Conservation (phyloP, 2,329 filamentous ascomycete genomes). For the Tolypocladium nubicola region DNA sequence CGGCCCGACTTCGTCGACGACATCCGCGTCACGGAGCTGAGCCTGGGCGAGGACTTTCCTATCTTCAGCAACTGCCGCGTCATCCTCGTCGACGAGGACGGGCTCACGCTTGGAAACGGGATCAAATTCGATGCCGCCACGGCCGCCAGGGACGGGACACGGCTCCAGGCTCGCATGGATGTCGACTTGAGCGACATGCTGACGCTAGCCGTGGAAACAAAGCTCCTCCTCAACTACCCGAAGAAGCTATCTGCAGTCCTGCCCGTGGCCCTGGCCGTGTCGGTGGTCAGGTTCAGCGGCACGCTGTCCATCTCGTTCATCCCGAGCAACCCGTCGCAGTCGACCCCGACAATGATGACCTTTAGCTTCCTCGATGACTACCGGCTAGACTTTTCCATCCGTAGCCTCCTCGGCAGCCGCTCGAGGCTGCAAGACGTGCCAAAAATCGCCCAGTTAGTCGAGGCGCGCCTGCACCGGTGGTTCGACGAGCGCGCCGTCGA, state of each 20-base stretch:
- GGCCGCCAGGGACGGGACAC: slow-evolving; percentile 52
- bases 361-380: slow-evolving; percentile 93
- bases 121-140: slow-evolving; percentile 41
- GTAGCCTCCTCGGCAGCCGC: slow-evolving; percentile 70
- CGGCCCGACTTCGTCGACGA: slow-evolving; percentile 89
- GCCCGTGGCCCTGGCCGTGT: slow-evolving; percentile 84
- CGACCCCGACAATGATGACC: slow-evolving; percentile 76
- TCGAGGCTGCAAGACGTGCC: slow-evolving; percentile 75
- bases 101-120: slow-evolving; percentile 42
- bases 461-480: slow-evolving; percentile 72
- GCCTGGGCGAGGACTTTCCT: slow-evolving; percentile 90
- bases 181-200: slow-evolving; percentile 95
- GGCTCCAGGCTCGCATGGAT: slow-evolving; percentile 91
- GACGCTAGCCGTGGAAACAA: slow-evolving; percentile 89
- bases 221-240: slow-evolving; percentile 87
- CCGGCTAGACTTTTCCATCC: slow-evolving; percentile 70
- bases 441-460: slow-evolving; percentile 78
- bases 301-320: slow-evolving; percentile 91
- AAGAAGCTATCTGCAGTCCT: slow-evolving; percentile 81
- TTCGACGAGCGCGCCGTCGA: slow-evolving; percentile 82
- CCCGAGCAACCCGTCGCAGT: slow-evolving; percentile 57
- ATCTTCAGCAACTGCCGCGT: slow-evolving; percentile 98
- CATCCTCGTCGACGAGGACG: slow-evolving; percentile 80
- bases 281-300: slow-evolving; percentile 86
- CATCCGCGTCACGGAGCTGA: slow-evolving; percentile 88